Evolutionary conservation across 2,329 filamentous ascomycete species (phyloP).

Genomic region (Penicillium oxalicum): DNA sequence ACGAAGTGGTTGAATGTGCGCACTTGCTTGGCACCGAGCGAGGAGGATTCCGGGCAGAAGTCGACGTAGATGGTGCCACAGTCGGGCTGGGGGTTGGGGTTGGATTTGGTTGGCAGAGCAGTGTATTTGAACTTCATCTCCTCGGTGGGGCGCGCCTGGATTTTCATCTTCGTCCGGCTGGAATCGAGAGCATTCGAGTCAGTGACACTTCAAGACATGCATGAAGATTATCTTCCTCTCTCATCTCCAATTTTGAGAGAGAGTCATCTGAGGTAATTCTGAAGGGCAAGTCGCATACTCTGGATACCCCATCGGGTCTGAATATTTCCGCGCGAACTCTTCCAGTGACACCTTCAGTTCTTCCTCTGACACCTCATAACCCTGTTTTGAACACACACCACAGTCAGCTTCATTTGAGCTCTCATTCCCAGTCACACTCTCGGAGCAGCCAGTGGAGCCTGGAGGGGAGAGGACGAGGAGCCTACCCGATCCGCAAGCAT

Average conservation of each 20-base stretch:
- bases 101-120: conserved; percentile 59
- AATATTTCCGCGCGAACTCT: conserved; percentile 69
- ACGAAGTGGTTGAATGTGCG: conserved; percentile 82
- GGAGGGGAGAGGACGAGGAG: background rate
- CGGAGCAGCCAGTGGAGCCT: background rate
- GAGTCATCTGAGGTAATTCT: background rate
- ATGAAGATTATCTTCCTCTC: background rate
- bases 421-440: background rate
- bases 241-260: background rate
- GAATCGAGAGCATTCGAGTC: conserved; percentile 2
- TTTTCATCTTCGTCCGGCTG: conserved; percentile 77
- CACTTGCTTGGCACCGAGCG: conserved; percentile 84
- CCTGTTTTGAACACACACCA: conserved; percentile 49
- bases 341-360: conserved; percentile 82
- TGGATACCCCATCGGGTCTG: conserved; percentile 64
- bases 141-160: conserved; percentile 77
- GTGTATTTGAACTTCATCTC: conserved; percentile 82
- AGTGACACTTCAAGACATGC: conserved; percentile 1
- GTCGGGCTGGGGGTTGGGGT: conserved; percentile 65
- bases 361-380: conserved; percentile 84
- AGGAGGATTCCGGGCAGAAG: conserved; percentile 69
- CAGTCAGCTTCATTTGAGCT: conserved; percentile 4
- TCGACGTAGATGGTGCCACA: conserved; percentile 90
- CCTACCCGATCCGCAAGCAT: conserved; percentile 87
- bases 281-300: conserved; percentile 53